Evolutionary conservation across 2,329 filamentous ascomycete species (phyloP), one percentile per base, ranked within the genome.

Genomic region (Paraphoma sp.): DNA sequence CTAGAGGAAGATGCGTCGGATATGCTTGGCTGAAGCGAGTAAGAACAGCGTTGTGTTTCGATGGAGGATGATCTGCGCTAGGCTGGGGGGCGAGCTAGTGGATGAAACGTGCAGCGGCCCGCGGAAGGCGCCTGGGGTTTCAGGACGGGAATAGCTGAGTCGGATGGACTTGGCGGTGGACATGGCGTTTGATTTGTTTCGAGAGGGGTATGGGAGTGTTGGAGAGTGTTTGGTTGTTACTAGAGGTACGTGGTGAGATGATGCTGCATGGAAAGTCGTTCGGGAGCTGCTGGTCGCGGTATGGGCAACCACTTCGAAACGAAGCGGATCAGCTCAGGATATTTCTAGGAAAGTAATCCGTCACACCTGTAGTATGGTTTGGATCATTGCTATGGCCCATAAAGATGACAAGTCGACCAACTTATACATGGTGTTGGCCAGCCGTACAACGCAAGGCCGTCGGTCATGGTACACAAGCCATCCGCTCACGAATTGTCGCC

Each of bases 11-110:
- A 29, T 18, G 36, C 40, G 12, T 48, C 16, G 17, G n/a, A 28
- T 53, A 53, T 53, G 51, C 51, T 53, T 53, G 51, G 51, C 51
- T 53, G 51, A 48, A 29, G 51, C 45, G 38, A 48, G 48, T 53
- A 42, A 53, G 44, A 45, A 42, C 33, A 43, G 28, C 12, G 40
- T 10, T 42, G 28, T 16, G 51, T 53, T 53, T 53, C 51, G n/a
- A 48, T 29, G 38, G 50, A n/a, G 40, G 31, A 8, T 47, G 50
- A 40, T 47, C 36, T 47, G 29, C 33, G 8, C 28, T 7, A 29
- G 28, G 18, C 6, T 31, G 42, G n/a, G 36, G 48, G 38, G 16
- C 12, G 45, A 29, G 28, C 51, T 48, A 28, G 51, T 8, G 40
- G 12, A n/a, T 53, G 51, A 48, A 53, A 53, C 45, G 36, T 47